Evolutionary conservation across 345 rosid genomes (phyloP), one percentile per base, ranked within the genome.

Genomic region (Brassica carinata): DNA sequence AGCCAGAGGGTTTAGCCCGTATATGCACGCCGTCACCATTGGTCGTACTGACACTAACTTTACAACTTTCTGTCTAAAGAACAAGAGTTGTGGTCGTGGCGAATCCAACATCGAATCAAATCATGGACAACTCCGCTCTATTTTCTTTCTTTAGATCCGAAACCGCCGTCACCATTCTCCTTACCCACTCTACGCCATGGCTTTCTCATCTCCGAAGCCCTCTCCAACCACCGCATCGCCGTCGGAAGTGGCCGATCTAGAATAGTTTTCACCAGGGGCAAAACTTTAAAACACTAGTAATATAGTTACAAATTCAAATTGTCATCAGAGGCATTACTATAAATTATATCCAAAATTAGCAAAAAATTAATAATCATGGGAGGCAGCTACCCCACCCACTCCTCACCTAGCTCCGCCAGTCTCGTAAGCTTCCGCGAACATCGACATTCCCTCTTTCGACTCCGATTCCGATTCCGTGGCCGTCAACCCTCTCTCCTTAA

Each of bases 361-460:
- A 23, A 23, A 23, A 23, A 23, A 23, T 1, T 23, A 23, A 23
- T 23, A 23, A 23, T 23, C 26, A 23, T 23, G 2, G 26, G 26
- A 2, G 26, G 26, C 26, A 23, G 26, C 26, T 23, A 23, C 26
- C 26, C 26, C 26, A 23, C 26, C 26, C 26, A 23, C 26, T 23
- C 2, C 26, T 1, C 26, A 23, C 26, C 26, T 23, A 23, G 26
- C 26, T 23, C 26, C 26, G 26, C 26, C 26, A 23, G 26, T 23
- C 26, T 23, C 26, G 26, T 23, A 23, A 23, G 26, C 26, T 23
- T 23, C 26, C 26, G 26, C 26, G 26, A 23, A 23, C 2, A 91
- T 95, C 75, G 98, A 95, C 81, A 81, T 95, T 62, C 77, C 91
- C 71, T 86, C 97, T 0, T 93, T 93, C 71, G 94, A 95, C 66